Base-by-base conservation (phyloP, 169 alveolate genomes). In the Plasmodium knowlesi region DNA sequence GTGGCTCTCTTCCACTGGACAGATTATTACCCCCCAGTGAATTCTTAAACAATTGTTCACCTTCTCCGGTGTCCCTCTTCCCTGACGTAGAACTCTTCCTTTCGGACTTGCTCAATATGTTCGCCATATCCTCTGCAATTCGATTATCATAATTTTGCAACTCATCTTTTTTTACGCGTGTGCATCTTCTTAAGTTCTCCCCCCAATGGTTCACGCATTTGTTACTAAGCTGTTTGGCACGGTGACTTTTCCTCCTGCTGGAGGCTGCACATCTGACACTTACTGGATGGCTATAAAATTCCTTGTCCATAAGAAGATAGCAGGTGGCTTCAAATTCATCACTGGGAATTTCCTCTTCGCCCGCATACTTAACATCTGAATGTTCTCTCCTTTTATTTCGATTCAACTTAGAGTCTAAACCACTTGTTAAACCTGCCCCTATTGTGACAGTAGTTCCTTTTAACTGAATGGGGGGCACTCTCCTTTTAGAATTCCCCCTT, bases 211-310 rank as follows among this genome's bases (percentile, higher is more conserved):
- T 72, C 32, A 19, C 61, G 3, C 41, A 4, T 16, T 84, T 57
- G 19, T 50, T 0, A 39, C 22, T 19, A 10, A 9, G 19, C 10
- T 19, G 22, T 5, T 4, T 43, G 50, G 61, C 12, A 28, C 22
- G 6, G 16, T 74, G 14, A 1, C 57, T 78, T 67, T 4, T 41
- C 19, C 32, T 76, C 10, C 43, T 74, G 10, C 57, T 28, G 5
- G 6, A 16, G 28, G n/a, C 46, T 12, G 5, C 28, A 61, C 89
- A 89, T 30, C 14, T 10, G 28, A 57, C 28, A 16, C 41, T 54
- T 70, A 89, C 78, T 9, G 93, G 93, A 22, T 54, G 57, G 8
- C 85, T 16, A 41, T 73, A 89, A 50, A 89, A 79, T 14, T 89
- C 94, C n/a, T 61, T 79, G 72, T 89, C 57, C 12, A 79, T 78